Evolutionary conservation across 805 yeast species (phyloP).

Genomic region (Nakazawaea ernobii): DNA sequence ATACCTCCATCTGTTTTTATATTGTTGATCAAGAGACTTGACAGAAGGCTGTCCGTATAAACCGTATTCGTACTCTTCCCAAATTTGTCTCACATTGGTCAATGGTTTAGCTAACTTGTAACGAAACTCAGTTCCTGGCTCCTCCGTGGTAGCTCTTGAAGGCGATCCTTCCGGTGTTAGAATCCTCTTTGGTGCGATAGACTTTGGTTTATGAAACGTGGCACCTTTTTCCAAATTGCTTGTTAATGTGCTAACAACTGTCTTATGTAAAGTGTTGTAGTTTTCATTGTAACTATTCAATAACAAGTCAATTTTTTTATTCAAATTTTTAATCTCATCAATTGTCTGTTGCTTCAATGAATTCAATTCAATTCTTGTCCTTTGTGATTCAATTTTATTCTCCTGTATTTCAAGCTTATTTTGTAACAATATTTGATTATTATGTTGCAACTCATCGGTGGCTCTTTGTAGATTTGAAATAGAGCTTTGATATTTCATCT

Average conservation of each 20-base stretch:
- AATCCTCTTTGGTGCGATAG: background rate
- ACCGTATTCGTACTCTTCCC: constrained; percentile 53
- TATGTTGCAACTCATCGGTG: constrained; percentile 2
- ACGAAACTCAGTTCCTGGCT: background rate
- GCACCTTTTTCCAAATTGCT: background rate
- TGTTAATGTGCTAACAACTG: background rate
- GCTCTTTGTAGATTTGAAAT: background rate
- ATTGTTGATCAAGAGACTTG: constrained; percentile 40
- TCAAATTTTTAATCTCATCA: constrained; percentile 6
- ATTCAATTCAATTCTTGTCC: constrained; percentile 10
- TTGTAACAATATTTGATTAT: constrained; percentile 8
- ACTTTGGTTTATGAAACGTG: background rate
- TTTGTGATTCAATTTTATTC: constrained; percentile 8
- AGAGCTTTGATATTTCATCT: background rate
- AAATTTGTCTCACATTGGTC: constrained; percentile 41
- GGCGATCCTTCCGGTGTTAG: background rate
- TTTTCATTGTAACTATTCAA: constrained; percentile 1
- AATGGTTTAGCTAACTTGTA: constrained; percentile 37
- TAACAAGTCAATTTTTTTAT: constrained; percentile 4
- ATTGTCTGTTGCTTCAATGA: constrained; percentile 7
- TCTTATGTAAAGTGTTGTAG: constrained; percentile 1
- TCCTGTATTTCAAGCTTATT: constrained; percentile 10
- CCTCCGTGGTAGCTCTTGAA: background rate
- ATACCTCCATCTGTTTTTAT: constrained; percentile 48
- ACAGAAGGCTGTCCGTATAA: constrained; percentile 47